phyloP scores from a whole-genome alignment of 1,139 yeast species.

The Suhomyces ambrosiae region DNA sequence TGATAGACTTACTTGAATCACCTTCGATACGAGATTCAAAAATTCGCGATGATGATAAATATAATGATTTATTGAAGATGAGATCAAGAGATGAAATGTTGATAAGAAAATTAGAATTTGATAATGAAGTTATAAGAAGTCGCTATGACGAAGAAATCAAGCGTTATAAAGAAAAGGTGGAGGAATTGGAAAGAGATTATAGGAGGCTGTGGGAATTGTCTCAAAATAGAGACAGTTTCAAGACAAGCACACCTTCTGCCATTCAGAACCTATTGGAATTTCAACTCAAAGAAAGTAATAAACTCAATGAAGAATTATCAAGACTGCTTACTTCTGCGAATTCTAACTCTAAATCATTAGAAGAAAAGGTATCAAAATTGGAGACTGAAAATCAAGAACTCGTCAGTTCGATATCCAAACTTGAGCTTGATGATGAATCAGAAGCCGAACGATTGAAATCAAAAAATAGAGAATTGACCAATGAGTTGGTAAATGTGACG shows the following conservation, averaged over 20 bases:
- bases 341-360: conserved; percentile 14
- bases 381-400: conserved; percentile 13
- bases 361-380: conserved; percentile 16
- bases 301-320: conserved; percentile 25
- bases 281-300: conserved; percentile 36
- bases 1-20: conserved; percentile 18
- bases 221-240: not conserved
- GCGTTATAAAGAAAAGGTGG: conserved; percentile 27
- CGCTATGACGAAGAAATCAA: conserved; percentile 35
- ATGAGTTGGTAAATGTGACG: conserved; percentile 30
- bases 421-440: conserved; percentile 20
- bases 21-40: conserved; percentile 1
- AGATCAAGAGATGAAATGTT: conserved; percentile 37
- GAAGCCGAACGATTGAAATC: conserved; percentile 27
- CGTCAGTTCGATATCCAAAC: conserved; percentile 8
- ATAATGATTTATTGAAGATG: conserved; percentile 31
- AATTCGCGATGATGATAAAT: conserved; percentile 33
- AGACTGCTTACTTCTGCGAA: conserved; percentile 23
- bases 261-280: conserved; percentile 35
- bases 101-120: conserved; percentile 37
- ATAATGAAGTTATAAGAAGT: conserved; percentile 35
- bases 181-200: conserved; percentile 14
- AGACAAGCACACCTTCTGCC: conserved; percentile 15
- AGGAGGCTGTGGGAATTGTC: conserved; percentile 2
- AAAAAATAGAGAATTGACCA: conserved; percentile 23